These are phyloP conservation scores for Phaeolepiota aurea DNA, from an alignment of 768 basidiomycete genomes.

Conservation along the genomic window DNA sequence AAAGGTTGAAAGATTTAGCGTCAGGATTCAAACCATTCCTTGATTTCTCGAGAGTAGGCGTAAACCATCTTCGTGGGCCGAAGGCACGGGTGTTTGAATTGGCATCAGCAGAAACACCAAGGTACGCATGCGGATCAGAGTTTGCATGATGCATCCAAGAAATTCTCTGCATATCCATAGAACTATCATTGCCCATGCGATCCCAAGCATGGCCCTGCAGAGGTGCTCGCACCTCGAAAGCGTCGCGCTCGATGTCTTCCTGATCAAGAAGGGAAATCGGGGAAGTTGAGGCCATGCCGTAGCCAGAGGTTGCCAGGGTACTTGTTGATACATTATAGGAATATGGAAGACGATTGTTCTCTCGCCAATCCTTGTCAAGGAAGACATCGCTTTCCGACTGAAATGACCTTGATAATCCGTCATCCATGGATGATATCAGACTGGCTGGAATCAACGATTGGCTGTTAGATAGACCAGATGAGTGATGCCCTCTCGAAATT, in stretches of 20 bases:
- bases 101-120: conserved; percentile 5
- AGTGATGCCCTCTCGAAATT: conserved; percentile 7
- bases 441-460: conserved; percentile 46
- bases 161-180: conserved; percentile 21
- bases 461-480: conserved; percentile 23
- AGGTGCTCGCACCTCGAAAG: conserved; percentile 35
- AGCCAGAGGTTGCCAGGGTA: neutral
- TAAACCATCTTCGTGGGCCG: conserved; percentile 40
- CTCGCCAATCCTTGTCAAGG: conserved; percentile 45
- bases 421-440: conserved; percentile 48
- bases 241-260: conserved; percentile 30
- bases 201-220: conserved; percentile 18
- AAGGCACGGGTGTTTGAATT: neutral
- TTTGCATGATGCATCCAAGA: conserved; percentile 20
- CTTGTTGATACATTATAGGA: conserved; percentile 5
- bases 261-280: conserved; percentile 28
- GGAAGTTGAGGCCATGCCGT: conserved; percentile 24
- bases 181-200: conserved; percentile 11
- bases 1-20: conserved; percentile 74
- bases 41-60: conserved; percentile 32
- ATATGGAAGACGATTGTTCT: conserved; percentile 5
- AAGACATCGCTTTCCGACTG: conserved; percentile 45
- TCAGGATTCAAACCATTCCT: conserved; percentile 76
- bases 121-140: conserved; percentile 23
- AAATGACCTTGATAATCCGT: conserved; percentile 35